phyloP scores from a whole-genome alignment of 768 basidiomycete species.

The Mycena galopus region DNA sequence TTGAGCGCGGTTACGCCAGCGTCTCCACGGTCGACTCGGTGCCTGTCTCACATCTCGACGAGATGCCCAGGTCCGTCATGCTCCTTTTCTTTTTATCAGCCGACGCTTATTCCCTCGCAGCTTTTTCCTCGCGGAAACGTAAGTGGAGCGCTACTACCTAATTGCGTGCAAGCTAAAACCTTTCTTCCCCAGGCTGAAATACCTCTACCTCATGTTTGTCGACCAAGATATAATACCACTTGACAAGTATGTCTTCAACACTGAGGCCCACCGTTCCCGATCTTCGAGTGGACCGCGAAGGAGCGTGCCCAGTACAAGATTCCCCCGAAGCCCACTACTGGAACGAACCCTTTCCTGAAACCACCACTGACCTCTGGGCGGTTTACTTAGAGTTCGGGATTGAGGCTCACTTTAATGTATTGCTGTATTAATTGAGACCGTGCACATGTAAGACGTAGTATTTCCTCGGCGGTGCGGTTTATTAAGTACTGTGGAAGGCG shows the following conservation, averaged over 20 bases:
- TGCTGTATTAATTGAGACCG: conserved; percentile 29
- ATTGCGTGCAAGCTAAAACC: neutral
- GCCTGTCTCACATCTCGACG: conserved; percentile 50
- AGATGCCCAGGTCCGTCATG: conserved; percentile 65
- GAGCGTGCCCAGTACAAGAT: conserved; percentile 65
- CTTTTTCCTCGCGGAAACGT: conserved; percentile 63
- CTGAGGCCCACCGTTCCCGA: conserved; percentile 83
- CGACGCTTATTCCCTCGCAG: conserved; percentile 36
- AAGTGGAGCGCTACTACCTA: conserved; percentile 28
- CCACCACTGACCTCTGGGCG: neutral
- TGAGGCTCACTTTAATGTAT: conserved; percentile 8
- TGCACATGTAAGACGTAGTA: too few species aligned
- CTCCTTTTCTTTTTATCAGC: neutral
- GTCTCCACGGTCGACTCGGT: conserved; percentile 52
- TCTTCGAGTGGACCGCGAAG: conserved; percentile 72
- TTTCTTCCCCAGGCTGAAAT: conserved; percentile 65
- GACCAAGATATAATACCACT: conserved; percentile 71
- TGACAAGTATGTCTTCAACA: conserved; percentile 71
- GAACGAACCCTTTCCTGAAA: neutral
- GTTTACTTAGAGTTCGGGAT: neutral
- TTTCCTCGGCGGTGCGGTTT: too few species aligned
- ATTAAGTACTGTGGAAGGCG: too few species aligned
- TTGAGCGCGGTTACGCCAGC: conserved; percentile 61
- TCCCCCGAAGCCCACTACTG: conserved; percentile 14
- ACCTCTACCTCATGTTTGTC: conserved; percentile 76